A percentile compares a stretch with the other conserved stretches of the same genome.
Conservation (phyloP, 2,329 filamentous ascomycete genomes). For the Penicillium olsonii region DNA sequence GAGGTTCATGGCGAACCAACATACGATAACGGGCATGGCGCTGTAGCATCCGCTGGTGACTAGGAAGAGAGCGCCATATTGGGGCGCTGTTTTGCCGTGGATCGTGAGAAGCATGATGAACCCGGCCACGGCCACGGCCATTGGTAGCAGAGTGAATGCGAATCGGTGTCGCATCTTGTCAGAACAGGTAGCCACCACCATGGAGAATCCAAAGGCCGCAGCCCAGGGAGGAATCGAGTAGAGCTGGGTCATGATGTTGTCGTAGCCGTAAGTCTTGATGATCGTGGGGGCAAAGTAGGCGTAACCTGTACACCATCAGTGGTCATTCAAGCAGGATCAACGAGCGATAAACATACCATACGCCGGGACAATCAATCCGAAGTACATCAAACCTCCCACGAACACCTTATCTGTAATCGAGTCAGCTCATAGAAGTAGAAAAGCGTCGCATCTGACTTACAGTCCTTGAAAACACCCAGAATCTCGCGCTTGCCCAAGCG, state of each 20-base stretch:
- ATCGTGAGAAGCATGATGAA: slow-evolving; percentile 74
- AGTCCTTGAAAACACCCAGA: slow-evolving; percentile 67
- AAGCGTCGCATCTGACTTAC: slow-evolving; percentile 26
- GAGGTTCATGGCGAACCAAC: slow-evolving; percentile 81
- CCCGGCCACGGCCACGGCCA: slow-evolving; percentile 69
- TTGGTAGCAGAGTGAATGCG: slow-evolving; percentile 68
- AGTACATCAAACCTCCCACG: slow-evolving; percentile 77
- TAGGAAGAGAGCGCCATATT: slow-evolving; percentile 82
- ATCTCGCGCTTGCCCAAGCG: slow-evolving; percentile 62
- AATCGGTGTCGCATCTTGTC: slow-evolving; percentile 75
- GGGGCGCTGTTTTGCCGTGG: slow-evolving; percentile 60
- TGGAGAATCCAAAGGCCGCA: slow-evolving; percentile 75
- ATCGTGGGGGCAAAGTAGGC: slow-evolving; percentile 77
- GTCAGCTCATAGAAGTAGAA: slow-evolving; percentile 14
- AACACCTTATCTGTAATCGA: slow-evolving; percentile 59
- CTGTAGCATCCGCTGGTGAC: slow-evolving; percentile 78
- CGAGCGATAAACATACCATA: slow-evolving; percentile 52
- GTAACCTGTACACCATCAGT: slow-evolving; percentile 50
- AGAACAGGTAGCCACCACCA: slow-evolving; percentile 71
- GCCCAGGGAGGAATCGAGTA: slow-evolving; percentile 62
- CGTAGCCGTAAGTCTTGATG: slow-evolving; percentile 66
- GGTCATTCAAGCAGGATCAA: not conserved
- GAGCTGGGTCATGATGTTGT: slow-evolving; percentile 53
- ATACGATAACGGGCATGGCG: slow-evolving; percentile 85
- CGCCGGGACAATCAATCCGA: slow-evolving; percentile 74